Conservation (phyloP, 2,329 filamentous ascomycete genomes). For the Zymoseptoria pseudotritici region DNA sequence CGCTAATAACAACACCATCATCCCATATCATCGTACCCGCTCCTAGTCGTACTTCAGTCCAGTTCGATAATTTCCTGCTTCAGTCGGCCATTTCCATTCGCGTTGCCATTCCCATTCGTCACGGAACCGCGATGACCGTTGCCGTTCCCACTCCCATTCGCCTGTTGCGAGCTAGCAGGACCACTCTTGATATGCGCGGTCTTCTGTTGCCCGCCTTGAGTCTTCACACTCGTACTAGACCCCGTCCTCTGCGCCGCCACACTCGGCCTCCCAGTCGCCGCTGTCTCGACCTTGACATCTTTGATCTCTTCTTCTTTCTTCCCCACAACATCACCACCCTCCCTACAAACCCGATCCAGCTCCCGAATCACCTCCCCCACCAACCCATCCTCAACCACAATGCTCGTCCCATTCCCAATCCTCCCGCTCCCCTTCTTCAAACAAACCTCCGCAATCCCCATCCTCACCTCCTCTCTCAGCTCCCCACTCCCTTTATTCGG, state of each 20-base stretch:
- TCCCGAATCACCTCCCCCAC: neutral
- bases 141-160: neutral
- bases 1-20: neutral
- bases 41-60: neutral
- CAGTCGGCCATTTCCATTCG: neutral
- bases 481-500: neutral
- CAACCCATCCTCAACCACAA: neutral
- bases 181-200: neutral
- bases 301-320: neutral
- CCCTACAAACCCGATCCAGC: neutral
- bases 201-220: neutral
- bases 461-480: neutral
- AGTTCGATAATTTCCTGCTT: neutral
- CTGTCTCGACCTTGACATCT: neutral
- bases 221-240: neutral
- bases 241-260: neutral
- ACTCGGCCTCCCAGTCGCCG: neutral
- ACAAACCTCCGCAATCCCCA: neutral
- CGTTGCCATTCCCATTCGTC: neutral
- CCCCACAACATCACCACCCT: neutral
- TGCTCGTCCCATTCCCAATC: neutral
- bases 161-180: neutral
- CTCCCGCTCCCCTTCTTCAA: neutral
- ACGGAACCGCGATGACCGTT: neutral
- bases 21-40: neutral